Percentiles rank a stretch among this genome's conserved stretches.
Conservation (phyloP, 2,329 filamentous ascomycete species). For the Bipolaris victoriae region DNA sequence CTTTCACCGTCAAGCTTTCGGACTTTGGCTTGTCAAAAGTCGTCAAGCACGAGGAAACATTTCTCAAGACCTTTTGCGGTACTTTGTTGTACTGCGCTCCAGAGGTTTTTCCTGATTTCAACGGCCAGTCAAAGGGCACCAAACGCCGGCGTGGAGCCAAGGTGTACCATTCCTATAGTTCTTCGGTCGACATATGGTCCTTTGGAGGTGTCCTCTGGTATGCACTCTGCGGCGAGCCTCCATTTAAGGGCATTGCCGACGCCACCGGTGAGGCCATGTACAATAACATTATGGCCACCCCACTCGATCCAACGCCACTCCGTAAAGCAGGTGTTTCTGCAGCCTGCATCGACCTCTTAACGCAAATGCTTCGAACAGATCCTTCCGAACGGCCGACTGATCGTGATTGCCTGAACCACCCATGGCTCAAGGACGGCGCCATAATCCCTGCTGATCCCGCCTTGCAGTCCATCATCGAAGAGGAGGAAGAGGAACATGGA, state of each 20-base stretch:
- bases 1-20: constrained; percentile 85
- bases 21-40: constrained; percentile 98
- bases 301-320: constrained; percentile 71
- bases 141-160: constrained; percentile 64
- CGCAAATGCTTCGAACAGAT: constrained; percentile 79
- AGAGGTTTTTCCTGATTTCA: constrained; percentile 88
- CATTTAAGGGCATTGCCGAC: constrained; percentile 79
- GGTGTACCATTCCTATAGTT: constrained; percentile 72
- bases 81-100: constrained; percentile 95
- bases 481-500: constrained; percentile 72
- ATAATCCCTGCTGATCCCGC: constrained; percentile 44
- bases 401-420: constrained; percentile 69
- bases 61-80: constrained; percentile 94
- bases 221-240: constrained; percentile 77
- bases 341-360: constrained; percentile 74
- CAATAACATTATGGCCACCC: constrained; percentile 81
- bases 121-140: constrained; percentile 67
- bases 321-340: constrained; percentile 65
- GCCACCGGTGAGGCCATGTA: constrained; percentile 80
- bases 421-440: constrained; percentile 70
- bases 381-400: constrained; percentile 79
- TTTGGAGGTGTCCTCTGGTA: constrained; percentile 91
- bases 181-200: constrained; percentile 96
- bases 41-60: constrained; percentile 86
- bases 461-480: constrained; percentile 53